Conservation (phyloP, 306 rosid species). For the Quercus robur region DNA sequence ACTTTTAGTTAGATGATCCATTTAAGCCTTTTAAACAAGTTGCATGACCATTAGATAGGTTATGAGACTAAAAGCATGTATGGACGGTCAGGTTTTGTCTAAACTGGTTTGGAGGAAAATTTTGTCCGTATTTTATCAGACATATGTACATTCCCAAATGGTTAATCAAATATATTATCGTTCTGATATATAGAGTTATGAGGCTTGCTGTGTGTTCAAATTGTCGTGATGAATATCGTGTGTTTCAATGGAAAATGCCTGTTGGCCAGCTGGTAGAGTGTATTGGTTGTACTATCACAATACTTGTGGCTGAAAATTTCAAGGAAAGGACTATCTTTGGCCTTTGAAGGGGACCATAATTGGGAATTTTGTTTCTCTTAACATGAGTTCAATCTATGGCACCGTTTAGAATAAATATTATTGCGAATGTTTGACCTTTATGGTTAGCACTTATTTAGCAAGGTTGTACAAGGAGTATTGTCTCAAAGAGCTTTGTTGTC, state of each 20-base stretch:
- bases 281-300: background rate
- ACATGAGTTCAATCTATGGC: background rate
- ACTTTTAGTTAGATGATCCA: too few species aligned
- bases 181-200: background rate
- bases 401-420: background rate
- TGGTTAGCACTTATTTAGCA: background rate
- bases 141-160: background rate
- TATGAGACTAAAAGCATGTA: too few species aligned
- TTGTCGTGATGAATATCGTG: background rate
- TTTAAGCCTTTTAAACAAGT: too few species aligned
- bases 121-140: too few species aligned
- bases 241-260: background rate
- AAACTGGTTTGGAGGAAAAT: too few species aligned
- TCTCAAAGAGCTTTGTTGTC: background rate
- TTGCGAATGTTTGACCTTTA: background rate
- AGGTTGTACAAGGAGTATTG: background rate
- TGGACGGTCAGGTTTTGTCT: too few species aligned
- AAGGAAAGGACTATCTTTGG: background rate
- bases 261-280: background rate
- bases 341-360: background rate
- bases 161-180: background rate
- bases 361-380: background rate
- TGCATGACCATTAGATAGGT: too few species aligned
- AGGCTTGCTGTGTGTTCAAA: background rate
- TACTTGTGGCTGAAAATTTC: background rate